Evolutionary conservation across 805 yeast species (phyloP), one percentile per base, ranked within the genome.

Genomic region (Saccharomyces mikatae): DNA sequence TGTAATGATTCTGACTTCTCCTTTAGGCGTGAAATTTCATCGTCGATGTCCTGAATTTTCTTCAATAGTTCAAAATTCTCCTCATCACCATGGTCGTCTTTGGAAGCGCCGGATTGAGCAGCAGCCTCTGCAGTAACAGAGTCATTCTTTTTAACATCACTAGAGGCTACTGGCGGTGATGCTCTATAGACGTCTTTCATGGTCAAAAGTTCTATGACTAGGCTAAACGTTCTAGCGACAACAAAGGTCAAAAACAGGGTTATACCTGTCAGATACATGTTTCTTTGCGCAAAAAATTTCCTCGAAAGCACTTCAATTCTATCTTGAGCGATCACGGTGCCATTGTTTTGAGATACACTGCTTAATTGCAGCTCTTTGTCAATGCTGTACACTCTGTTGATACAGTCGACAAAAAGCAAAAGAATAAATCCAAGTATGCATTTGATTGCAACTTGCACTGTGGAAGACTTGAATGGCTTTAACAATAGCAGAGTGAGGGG

Each of bases 271-370:
- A 94, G 78, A 65, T 94, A 94, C 85, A 90, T 82, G 76, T 94
- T 94, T 75, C 99, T 83, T 75, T 94, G 99, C 22, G 97, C 89
- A 67, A 91, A 91, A 72, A 94, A 94, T 66, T 90, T 81, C 71
- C 97, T 82, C 24, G 97, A 94, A 71, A 87, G 90, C 54, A 87
- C 77, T 66, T 94, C 98, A 22, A 89, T 74, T 56, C 96, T 78
- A 62, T 87, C 92, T 56, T 71, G 72, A 49, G 72, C 66, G 44
- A 68, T 63, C 48, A 72, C 70, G 51, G 71, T 62, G 30, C 71
- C 61, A 5, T 67, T 63, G 51, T 67, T 17, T 75, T 71, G 47
- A 14, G 17, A 13, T 11, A 9, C 14, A 13, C 9, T 22, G 30
- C 21, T 10, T 31, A 46, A 74, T 69, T 65, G 24, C 46, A 86